Evolutionary conservation across 495 filamentous ascomycete species (phyloP).

Genomic region (Achaetomiella virescens): DNA sequence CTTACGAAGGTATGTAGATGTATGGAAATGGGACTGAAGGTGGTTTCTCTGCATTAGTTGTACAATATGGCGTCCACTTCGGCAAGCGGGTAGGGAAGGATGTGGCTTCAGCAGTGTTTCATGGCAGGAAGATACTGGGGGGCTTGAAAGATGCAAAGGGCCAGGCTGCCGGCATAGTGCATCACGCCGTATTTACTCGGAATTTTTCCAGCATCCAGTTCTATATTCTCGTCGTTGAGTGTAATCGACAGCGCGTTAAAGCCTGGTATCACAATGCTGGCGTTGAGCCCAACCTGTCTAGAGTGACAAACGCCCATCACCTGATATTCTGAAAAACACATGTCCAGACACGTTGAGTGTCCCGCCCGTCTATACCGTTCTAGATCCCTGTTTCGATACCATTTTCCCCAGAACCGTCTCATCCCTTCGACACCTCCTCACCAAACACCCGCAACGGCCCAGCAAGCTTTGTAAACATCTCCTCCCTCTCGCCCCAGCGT

Average conservation of each 20-base stretch:
- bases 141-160: not conserved
- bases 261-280: conserved; percentile 1
- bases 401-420: not conserved
- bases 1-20: not conserved
- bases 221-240: not conserved
- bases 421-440: conserved; percentile 19
- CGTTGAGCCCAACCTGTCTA: conserved; percentile 13
- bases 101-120: not conserved
- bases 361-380: not conserved
- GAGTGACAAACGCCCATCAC: not conserved
- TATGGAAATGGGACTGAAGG: not conserved
- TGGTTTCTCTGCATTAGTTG: not conserved
- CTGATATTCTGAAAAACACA: not conserved
- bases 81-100: not conserved
- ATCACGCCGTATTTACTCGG: not conserved
- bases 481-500: conserved; percentile 77
- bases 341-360: conserved; percentile 13
- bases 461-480: conserved; percentile 79
- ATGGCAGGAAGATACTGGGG: not conserved
- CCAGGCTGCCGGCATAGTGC: not conserved
- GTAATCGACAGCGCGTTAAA: conserved; percentile 1
- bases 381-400: not conserved
- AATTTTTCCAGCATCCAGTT: not conserved
- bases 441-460: conserved; percentile 56
- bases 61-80: not conserved